These are phyloP conservation scores for Naematelia aurantialba DNA, from an alignment of 768 basidiomycete genomes.

Conservation along the genomic window DNA sequence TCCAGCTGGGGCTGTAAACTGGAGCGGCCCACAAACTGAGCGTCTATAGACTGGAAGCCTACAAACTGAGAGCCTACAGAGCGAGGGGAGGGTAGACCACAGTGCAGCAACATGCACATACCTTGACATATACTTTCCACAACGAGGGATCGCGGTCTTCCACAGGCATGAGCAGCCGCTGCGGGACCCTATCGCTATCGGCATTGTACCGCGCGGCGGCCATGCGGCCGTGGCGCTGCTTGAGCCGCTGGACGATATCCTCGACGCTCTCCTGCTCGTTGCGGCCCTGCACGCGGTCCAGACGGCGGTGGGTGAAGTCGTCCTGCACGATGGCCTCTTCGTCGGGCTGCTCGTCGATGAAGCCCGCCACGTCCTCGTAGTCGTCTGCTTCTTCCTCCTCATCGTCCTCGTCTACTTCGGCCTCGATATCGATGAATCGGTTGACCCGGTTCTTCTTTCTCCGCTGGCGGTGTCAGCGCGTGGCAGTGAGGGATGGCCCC, in stretches of 20 bases:
- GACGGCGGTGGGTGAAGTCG: slow-evolving; percentile 51
- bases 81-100: neutral
- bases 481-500: too few relatives aligned
- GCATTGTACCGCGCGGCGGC: slow-evolving; percentile 65
- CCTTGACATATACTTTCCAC: slow-evolving; percentile 94
- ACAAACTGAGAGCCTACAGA: too few relatives aligned
- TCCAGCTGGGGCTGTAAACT: neutral
- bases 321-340: slow-evolving; percentile 30
- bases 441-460: slow-evolving; percentile 58
- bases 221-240: slow-evolving; percentile 66
- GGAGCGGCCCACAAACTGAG: too few relatives aligned
- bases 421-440: slow-evolving; percentile 92
- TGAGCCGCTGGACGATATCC: slow-evolving; percentile 75
- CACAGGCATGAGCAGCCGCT: slow-evolving; percentile 89
- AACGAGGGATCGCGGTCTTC: slow-evolving; percentile 83
- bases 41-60: too few relatives aligned
- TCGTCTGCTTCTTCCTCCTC: slow-evolving; percentile 65
- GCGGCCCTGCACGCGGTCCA: slow-evolving; percentile 62
- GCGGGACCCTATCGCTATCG: slow-evolving; percentile 89
- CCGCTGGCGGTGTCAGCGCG: too few relatives aligned
- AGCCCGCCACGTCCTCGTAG: slow-evolving; percentile 51
- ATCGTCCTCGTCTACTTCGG: slow-evolving; percentile 93
- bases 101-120: slow-evolving; percentile 46
- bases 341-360: slow-evolving; percentile 51
- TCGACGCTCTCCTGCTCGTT: slow-evolving; percentile 71